Base-by-base conservation (phyloP, 352 stramenopile genomes). In the Pythium phragmiticola region DNA sequence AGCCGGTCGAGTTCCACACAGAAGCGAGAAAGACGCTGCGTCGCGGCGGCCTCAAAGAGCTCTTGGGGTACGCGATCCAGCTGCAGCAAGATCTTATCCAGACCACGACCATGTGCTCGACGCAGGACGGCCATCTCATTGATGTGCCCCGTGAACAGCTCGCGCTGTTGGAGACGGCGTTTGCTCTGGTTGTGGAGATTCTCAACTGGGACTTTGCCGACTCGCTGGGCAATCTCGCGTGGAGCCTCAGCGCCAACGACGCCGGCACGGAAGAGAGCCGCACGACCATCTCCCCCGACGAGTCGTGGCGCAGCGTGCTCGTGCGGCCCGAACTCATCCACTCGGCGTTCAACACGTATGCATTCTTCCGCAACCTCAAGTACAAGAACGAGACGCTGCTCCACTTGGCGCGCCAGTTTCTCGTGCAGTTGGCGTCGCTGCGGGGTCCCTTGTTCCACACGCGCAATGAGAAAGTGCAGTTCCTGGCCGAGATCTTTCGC, bases 331-430 rank as follows among this genome's bases (percentile, higher is more conserved):
- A 84, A 66, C 72, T 94, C 50, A 92, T 94, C 66, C 83, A 94
- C 68, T 84, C 81, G n/a, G 82, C 82, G 9, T 94, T 91, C 69
- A 91, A 94, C 63, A 92, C 84, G 33, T 94, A 94, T 69, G 81
- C 78, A 19, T 90, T 90, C 54, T 89, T 92, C 56, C 79, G 84
- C 12, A 85, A 78, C 52, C 66, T 92, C 34, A 73, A 81, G 30
- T 76, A 74, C 45, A 81, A 87, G 36, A 92, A 90, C 48, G 83
- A 88, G 19, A 80, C 69, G 28, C 57, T 94, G 30, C 70, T 92
- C n/a, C 84, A 94, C 62, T 77, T 92, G 37, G 77, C 82, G 43
- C 77, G 84, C 3, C 84, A 94, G 72, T 92, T 92, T 50, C 61
- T 94, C 0, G 82, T 95, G 57, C 84, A 92, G 61, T 60, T 95